Evolutionary conservation across 1,284 basidiomycete genomes (phyloP).

Genomic region (Trametes versicolor): DNA sequence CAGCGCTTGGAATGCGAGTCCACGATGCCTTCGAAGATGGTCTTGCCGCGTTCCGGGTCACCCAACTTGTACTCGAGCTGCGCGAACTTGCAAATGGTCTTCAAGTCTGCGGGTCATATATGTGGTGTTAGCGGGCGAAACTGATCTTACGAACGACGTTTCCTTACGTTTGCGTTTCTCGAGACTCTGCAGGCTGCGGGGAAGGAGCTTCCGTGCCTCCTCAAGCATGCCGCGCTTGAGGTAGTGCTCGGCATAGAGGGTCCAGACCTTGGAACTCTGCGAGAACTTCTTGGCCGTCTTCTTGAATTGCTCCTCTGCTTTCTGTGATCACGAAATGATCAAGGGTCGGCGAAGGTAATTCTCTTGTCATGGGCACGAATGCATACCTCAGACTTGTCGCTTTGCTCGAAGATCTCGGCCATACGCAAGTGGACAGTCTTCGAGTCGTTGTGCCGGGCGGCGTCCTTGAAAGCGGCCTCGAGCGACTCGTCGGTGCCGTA

Average conservation of each 20-base stretch:
- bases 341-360: background rate
- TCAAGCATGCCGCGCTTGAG: constrained; percentile 80
- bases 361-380: background rate
- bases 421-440: constrained; percentile 90
- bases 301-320: constrained; percentile 88
- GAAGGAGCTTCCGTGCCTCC: constrained; percentile 87
- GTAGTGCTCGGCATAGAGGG: constrained; percentile 84
- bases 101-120: constrained; percentile 72
- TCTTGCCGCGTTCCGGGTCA: constrained; percentile 94
- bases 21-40: constrained; percentile 96
- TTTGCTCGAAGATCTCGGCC: constrained; percentile 86
- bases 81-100: constrained; percentile 94
- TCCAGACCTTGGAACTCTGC: constrained; percentile 92
- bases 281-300: constrained; percentile 94
- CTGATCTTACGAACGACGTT: background rate
- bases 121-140: background rate
- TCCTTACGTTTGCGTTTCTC: constrained; percentile 94
- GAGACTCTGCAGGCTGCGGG: constrained; percentile 91
- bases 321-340: constrained; percentile 53
- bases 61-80: constrained; percentile 96
- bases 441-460: constrained; percentile 90
- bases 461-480: constrained; percentile 89
- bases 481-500: constrained; percentile 89
- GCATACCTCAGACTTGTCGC: constrained; percentile 82
- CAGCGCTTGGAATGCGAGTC: constrained; percentile 94